Base-by-base conservation (phyloP, 768 basidiomycete species). In the Boletus reticulatus region DNA sequence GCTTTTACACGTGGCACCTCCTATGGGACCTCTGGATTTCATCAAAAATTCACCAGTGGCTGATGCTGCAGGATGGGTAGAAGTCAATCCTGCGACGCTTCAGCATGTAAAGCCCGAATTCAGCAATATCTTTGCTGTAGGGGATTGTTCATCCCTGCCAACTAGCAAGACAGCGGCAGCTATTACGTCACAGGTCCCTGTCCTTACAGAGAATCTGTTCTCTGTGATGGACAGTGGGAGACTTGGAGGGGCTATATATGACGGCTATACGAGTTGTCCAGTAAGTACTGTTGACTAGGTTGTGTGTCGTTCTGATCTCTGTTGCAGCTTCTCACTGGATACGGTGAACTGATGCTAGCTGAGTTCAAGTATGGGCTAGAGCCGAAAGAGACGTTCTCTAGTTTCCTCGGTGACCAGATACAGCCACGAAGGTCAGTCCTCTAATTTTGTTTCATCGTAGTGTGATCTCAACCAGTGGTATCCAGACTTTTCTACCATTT, bases 111-210 rank as follows among this genome's bases (percentile, higher is more conserved):
- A 95, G 56, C 89, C 85, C 20, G 81, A 84, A 64, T 89, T 78
- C 65, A 73, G 77, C 39, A 98, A 97, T 70, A 81, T 98, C 31
- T 98, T 94, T 71, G 80, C 92, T 9, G 67, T 98, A 12, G 96
- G 96, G n/a, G 96, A 99, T 68, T 90, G 89, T 65, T 89, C 92
- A 22, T 90, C 87, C 36, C 73, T 97, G 29, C 96, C 96, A 9
- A 98, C 94, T 27, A 93, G 91, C 71, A 99, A 96, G 80, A 99
- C 96, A 1, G 92, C 90, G 0, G 95, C 96, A 14, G 96, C 95
- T 6, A 89, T 98, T 64, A 93, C 91, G 3, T 84, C 84, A 0
- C 93, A 99, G 71, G 86, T 90, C 1, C 96, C 96, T 12, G 87
- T 99, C 6, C 79, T 98, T 43, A 83, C 87, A 1, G 91, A 98